These are phyloP conservation scores for Lipomyces orientalis DNA, from an alignment of 805 yeast species.

Conservation along the genomic window DNA sequence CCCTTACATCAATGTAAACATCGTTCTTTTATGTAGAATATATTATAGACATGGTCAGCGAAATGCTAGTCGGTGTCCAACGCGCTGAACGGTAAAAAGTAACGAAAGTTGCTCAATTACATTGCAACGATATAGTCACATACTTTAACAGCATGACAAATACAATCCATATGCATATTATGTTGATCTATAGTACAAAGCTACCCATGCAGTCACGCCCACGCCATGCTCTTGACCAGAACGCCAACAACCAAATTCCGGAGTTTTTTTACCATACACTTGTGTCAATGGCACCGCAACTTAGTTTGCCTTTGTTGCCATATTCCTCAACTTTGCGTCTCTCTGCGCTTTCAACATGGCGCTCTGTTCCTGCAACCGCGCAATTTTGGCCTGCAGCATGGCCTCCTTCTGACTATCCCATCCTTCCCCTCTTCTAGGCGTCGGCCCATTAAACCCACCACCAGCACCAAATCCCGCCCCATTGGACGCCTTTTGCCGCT, in stretches of 20 bases:
- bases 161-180: neutral
- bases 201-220: neutral
- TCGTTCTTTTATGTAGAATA: too few relatives aligned
- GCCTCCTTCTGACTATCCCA: conserved; percentile 23
- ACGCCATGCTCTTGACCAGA: neutral
- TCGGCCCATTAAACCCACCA: neutral
- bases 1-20: too few relatives aligned
- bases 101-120: too few relatives aligned
- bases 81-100: too few relatives aligned
- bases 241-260: neutral
- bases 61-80: too few relatives aligned
- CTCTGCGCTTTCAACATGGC: conserved; percentile 24
- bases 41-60: too few relatives aligned
- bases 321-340: conserved; percentile 26
- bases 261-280: too few relatives aligned
- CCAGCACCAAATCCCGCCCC: neutral
- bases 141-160: neutral
- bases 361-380: conserved; percentile 32
- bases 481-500: neutral
- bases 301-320: neutral
- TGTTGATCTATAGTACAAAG: neutral
- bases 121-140: neutral
- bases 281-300: neutral
- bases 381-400: conserved; percentile 24
- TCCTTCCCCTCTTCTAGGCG: conserved; percentile 6